phyloP scores from a whole-genome alignment of 2,329 filamentous ascomycete species.

The Escovopsis weberi region DNA sequence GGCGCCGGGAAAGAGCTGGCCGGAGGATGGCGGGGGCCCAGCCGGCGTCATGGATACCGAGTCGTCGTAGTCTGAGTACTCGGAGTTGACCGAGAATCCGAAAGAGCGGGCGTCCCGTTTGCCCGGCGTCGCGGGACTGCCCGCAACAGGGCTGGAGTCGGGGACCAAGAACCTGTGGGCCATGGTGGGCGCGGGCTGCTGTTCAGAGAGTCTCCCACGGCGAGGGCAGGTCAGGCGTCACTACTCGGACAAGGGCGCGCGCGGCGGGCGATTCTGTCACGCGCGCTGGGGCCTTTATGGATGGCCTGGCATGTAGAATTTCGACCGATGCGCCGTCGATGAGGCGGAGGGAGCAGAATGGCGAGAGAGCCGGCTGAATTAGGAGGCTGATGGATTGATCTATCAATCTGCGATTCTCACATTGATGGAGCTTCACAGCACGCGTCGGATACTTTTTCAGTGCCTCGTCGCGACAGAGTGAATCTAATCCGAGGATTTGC shows the following conservation, averaged over 20 bases:
- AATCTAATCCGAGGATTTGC: constrained; percentile 7
- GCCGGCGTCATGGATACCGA: constrained; percentile 39
- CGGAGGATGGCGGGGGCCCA: constrained; percentile 35
- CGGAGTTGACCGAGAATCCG: constrained; percentile 25
- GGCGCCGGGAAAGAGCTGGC: constrained; percentile 39
- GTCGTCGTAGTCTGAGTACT: constrained; percentile 27
- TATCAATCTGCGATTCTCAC: not conserved
- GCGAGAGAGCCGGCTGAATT: no score
- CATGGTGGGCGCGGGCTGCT: constrained; percentile 15
- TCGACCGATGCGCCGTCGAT: not conserved
- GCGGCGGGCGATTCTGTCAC: constrained; percentile 1
- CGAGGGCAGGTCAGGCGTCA: no score
- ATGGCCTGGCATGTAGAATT: not conserved
- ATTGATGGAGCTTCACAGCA: constrained; percentile 1
- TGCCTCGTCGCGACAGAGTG: constrained; percentile 2
- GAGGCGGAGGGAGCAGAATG: not conserved
- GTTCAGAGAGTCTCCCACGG: constrained; percentile 1
- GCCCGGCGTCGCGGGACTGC: constrained; percentile 36
- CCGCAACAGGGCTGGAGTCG: constrained; percentile 27
- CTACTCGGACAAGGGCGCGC: not conserved
- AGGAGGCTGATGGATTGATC: no score
- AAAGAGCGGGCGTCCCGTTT: constrained; percentile 19
- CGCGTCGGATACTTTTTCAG: constrained; percentile 8
- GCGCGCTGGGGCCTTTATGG: not conserved
- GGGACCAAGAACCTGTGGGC: constrained; percentile 27